Base-by-base conservation (phyloP, 768 basidiomycete genomes). In the Pisolithus tinctorius region DNA sequence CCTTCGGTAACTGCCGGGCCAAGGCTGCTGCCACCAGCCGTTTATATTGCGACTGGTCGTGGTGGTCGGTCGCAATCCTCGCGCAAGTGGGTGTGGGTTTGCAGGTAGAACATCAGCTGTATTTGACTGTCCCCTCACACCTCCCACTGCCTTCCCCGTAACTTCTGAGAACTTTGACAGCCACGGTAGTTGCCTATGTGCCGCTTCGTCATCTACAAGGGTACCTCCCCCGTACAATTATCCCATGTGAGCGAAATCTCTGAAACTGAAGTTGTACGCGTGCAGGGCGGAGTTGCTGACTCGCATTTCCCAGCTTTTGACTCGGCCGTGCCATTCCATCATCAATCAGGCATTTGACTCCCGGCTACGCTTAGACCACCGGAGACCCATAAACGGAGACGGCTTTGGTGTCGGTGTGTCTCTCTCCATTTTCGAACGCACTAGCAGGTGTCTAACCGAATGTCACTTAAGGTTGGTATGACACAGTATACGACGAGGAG, bases 311-410 rank as follows among this genome's bases (percentile, higher is more conserved):
- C 58, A 91, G 80, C 80, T 97, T n/a, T 77, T 97, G 59, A 98
- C 94, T 41, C 79, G 89, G 45, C 95, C 95, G 47, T 85, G 86
- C 54, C 95, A 97, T 71, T 92, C 89, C 3, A 96, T 97, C 71
- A 96, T 94, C 66, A 95, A 95, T 66, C 93, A 96, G 71, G 93
- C 95, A 0, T 94, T 93, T 61, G 95, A 97, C 70, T 94, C 92
- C 20, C 80, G 94, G 7, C 75, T 99, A 30, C 81, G 95, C 17
- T 66, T 92, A 48, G 90, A 93, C 62, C 77, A 73, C 56, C 76
- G 90, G 50, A 70, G 89, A 54, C 91, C 90, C n/a, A 91, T 93
- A 69, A 93, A 93, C 58, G 90, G 91, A 8, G 94, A 97, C 65
- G 95, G 95, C 0, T 98, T 98, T 66, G 95, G 95, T 27, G 92